A percentile compares a stretch with the other conserved stretches of the same genome.
Evolutionary conservation across 2,329 filamentous ascomycete genomes (phyloP).

Genomic region (Reticulascus tulasneorum): DNA sequence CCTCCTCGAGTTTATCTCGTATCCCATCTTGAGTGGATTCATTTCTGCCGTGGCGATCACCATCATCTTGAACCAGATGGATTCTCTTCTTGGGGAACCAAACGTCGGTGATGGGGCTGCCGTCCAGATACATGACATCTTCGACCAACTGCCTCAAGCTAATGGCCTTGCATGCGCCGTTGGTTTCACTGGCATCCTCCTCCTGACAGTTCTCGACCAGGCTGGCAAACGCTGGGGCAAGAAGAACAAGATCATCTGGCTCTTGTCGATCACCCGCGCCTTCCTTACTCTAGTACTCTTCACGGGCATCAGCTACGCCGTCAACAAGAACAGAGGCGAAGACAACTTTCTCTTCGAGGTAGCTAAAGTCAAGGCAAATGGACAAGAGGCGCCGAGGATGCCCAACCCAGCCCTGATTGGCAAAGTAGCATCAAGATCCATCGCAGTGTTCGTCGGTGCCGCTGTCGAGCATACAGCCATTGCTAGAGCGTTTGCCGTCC

Average conservation of each 20-base stretch:
- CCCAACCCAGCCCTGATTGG: slow-evolving; percentile 26
- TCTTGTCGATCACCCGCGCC: slow-evolving; percentile 56
- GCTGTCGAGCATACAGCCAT: slow-evolving; percentile 63
- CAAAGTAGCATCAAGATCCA: slow-evolving; percentile 44
- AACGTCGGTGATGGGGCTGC: slow-evolving; percentile 17
- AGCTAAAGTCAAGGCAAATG: slow-evolving; percentile 52
- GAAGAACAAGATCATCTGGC: slow-evolving; percentile 53
- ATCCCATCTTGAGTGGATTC: slow-evolving; percentile 62
- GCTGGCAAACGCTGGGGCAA: slow-evolving; percentile 59
- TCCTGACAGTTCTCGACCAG: slow-evolving; percentile 54
- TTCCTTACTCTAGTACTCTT: slow-evolving; percentile 59
- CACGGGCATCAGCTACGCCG: slow-evolving; percentile 59
- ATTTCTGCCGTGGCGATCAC: slow-evolving; percentile 64
- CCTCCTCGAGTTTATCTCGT: slow-evolving; percentile 63
- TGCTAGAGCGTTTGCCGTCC: slow-evolving; percentile 58
- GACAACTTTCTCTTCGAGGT: slow-evolving; percentile 52
- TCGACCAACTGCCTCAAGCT: slow-evolving; percentile 23
- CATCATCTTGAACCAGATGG: slow-evolving; percentile 61
- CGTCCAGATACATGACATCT: slow-evolving; percentile 10
- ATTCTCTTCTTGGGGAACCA: slow-evolving; percentile 51
- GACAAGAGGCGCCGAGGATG: slow-evolving; percentile 47
- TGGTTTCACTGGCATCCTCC: slow-evolving; percentile 53
- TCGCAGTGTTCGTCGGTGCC: slow-evolving; percentile 59
- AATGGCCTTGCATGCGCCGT: slow-evolving; percentile 64
- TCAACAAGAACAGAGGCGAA: slow-evolving; percentile 50